A percentile compares a stretch with the other conserved stretches of the same genome.
Conservation (phyloP, 306 rosid genomes). For the Cotoneaster glaucophyllus region DNA sequence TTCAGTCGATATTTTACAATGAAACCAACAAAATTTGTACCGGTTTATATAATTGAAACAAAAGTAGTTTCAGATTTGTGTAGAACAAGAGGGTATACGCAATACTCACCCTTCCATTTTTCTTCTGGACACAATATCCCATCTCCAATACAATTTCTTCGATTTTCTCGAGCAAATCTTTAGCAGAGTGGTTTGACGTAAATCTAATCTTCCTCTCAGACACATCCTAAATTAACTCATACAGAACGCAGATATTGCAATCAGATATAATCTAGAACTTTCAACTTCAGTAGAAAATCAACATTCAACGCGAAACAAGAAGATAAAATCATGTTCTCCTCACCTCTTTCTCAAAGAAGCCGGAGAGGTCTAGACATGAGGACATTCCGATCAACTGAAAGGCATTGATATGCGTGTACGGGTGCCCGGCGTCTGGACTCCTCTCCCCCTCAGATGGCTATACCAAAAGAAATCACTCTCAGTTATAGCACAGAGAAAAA, state of each 20-base stretch:
- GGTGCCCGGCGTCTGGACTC: slow-evolving; percentile 23
- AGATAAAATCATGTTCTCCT: background rate
- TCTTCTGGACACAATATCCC: slow-evolving; percentile 74
- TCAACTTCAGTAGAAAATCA: background rate
- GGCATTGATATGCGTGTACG: slow-evolving; percentile 67
- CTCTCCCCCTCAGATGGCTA: slow-evolving; percentile 43
- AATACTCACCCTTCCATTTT: slow-evolving; percentile 65
- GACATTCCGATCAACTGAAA: slow-evolving; percentile 96
- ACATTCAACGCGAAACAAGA: background rate
- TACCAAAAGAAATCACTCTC: slow-evolving; percentile 15
- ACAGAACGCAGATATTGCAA: background rate
- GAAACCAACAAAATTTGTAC: background rate
- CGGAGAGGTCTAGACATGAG: slow-evolving; percentile 84
- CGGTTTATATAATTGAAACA: background rate
- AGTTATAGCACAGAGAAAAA: slow-evolving; percentile 6
- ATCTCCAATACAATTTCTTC: slow-evolving; percentile 61
- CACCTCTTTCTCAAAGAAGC: slow-evolving; percentile 94
- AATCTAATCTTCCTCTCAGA: slow-evolving; percentile 93
- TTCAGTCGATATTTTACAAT: background rate
- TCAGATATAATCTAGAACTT: background rate
- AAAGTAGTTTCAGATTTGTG: background rate
- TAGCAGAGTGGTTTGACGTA: slow-evolving; percentile 65
- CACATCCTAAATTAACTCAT: slow-evolving; percentile 42
- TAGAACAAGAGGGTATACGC: background rate
- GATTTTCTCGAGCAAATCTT: slow-evolving; percentile 61